Evolutionary conservation across 495 filamentous ascomycete species (phyloP).

Genomic region (Annulohypoxylon bovei): DNA sequence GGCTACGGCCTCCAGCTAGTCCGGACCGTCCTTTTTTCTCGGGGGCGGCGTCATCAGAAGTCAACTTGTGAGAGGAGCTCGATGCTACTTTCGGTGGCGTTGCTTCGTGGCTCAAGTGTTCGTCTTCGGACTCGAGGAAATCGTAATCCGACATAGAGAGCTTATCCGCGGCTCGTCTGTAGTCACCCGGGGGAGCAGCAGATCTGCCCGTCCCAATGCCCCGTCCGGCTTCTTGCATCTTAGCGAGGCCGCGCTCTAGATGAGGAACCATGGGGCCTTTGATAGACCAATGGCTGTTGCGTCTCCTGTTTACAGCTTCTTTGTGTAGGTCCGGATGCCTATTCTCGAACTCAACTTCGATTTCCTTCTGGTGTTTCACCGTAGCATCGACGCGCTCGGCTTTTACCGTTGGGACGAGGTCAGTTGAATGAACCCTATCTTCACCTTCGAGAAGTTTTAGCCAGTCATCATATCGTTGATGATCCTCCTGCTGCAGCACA

Average conservation of each 20-base stretch:
- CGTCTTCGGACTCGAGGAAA: conserved; percentile 39
- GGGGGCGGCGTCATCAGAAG: conserved; percentile 8
- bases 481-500: conserved; percentile 47
- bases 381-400: conserved; percentile 49
- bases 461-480: conserved; percentile 52
- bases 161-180: conserved; percentile 36
- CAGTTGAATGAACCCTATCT: conserved; percentile 48
- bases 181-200: conserved; percentile 32
- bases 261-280: conserved; percentile 38
- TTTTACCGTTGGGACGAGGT: conserved; percentile 52
- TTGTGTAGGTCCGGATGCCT: conserved; percentile 49
- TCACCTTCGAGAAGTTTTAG: conserved; percentile 50
- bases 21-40: conserved; percentile 29
- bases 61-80: background rate
- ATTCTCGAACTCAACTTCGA: conserved; percentile 52
- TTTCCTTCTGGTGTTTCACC: conserved; percentile 52
- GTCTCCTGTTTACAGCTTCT: conserved; percentile 49
- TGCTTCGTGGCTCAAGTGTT: conserved; percentile 31
- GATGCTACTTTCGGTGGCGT: conserved; percentile 8
- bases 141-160: conserved; percentile 41
- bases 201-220: conserved; percentile 18
- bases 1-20: conserved; percentile 16
- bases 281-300: conserved; percentile 24
- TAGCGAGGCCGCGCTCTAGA: conserved; percentile 33
- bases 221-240: conserved; percentile 41